Conservation (phyloP, 1,139 yeast genomes). For the Yamadazyma triangularis region DNA sequence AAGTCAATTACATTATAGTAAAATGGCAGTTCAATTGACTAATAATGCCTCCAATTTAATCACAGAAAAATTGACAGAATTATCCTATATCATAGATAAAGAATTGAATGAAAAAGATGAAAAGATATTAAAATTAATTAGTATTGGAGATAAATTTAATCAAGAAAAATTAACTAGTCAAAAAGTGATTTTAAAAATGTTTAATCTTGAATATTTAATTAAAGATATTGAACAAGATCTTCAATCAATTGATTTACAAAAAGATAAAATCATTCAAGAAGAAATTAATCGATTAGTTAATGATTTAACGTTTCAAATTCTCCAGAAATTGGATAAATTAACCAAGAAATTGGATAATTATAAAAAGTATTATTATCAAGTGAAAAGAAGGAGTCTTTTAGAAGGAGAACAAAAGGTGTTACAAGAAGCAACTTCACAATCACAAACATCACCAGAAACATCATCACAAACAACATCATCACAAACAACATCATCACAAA, state of each 20-base stretch:
- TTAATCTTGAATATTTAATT: slow-evolving; percentile 37
- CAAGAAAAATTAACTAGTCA: slow-evolving; percentile 32
- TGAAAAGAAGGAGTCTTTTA: slow-evolving; percentile 1
- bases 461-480: too few species aligned
- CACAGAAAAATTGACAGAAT: slow-evolving; percentile 38
- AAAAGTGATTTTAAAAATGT: slow-evolving; percentile 26
- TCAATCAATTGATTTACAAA: slow-evolving; percentile 10
- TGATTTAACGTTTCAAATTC: slow-evolving; percentile 35
- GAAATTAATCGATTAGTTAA: slow-evolving; percentile 38
- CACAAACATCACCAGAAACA: slow-evolving; percentile 1
- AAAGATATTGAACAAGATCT: slow-evolving; percentile 15
- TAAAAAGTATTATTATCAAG: slow-evolving; percentile 13
- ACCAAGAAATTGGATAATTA: slow-evolving; percentile 15
- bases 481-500: background rate
- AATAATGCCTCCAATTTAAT: slow-evolving; percentile 31
- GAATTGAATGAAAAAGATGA: slow-evolving; percentile 40
- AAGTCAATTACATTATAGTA: slow-evolving; percentile 33
- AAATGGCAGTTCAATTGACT: slow-evolving; percentile 34
- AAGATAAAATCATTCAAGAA: slow-evolving; percentile 38
- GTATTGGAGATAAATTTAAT: slow-evolving; percentile 17
- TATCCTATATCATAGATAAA: slow-evolving; percentile 36
- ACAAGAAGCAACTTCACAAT: slow-evolving; percentile 1
- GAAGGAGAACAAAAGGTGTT: slow-evolving; percentile 3
- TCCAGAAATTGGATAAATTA: slow-evolving; percentile 32
- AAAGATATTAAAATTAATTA: slow-evolving; percentile 24